phyloP scores from a whole-genome alignment of 2,329 filamentous ascomycete species.

The Diplodia seriata region DNA sequence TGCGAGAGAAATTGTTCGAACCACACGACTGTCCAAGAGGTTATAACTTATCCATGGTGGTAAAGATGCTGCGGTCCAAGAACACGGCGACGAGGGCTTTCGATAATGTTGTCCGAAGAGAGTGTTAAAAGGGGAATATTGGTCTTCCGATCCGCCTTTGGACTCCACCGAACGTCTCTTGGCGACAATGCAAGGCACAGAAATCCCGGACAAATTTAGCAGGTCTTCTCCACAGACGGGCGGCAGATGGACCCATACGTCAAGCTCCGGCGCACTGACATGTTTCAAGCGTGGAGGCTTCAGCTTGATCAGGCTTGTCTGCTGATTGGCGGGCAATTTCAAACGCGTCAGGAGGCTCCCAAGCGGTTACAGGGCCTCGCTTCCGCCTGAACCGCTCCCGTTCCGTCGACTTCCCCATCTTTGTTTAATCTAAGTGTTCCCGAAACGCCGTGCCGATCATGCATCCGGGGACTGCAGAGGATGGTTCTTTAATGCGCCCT shows the following conservation, averaged over 20 bases:
- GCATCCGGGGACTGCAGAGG: not conserved
- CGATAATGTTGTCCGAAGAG: too few relatives aligned
- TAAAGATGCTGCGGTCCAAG: too few relatives aligned
- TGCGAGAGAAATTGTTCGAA: not conserved
- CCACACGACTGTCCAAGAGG: too few relatives aligned
- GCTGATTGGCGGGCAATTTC: slow-evolving; percentile 27
- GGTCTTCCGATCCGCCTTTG: too few relatives aligned
- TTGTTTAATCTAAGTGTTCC: slow-evolving; percentile 27
- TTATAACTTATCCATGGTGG: too few relatives aligned
- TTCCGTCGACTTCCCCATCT: slow-evolving; percentile 21
- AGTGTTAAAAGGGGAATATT: not conserved
- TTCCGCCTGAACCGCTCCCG: slow-evolving; percentile 6
- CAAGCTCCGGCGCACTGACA: not conserved
- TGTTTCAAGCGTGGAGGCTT: slow-evolving; percentile 1
- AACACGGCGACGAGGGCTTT: too few relatives aligned
- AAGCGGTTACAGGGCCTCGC: slow-evolving; percentile 27
- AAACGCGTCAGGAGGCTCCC: slow-evolving; percentile 17
- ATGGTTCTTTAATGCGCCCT: slow-evolving; percentile 7
- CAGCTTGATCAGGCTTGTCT: not conserved
- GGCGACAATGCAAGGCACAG: not conserved
- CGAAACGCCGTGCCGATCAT: slow-evolving; percentile 26
- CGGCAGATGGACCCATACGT: not conserved
- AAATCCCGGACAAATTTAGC: not conserved
- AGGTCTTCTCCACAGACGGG: not conserved
- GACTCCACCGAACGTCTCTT: not conserved